Base-by-base conservation (phyloP, 192 early-diverging fungal species). In the Rhizophagus clarus region DNA sequence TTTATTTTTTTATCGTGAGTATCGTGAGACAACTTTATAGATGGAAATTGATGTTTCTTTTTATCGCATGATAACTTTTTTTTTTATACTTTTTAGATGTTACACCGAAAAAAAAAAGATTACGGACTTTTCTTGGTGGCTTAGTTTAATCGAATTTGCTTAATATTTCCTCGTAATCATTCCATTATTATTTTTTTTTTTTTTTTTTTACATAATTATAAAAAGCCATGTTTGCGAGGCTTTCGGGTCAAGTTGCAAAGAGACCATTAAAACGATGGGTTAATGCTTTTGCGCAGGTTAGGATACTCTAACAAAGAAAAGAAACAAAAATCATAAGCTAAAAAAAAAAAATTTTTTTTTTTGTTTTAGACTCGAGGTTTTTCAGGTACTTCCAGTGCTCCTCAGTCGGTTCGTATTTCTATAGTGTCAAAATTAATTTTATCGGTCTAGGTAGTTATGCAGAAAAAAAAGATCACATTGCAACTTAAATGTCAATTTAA, bases 221-320 rank as follows among this genome's bases (percentile, higher is more conserved):
- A 20, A 29, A 70, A 71, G 32, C 62, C 70, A 85, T 87, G 86
- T 87, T 87, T 74, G 66, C 84, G 56, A 68, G 86, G 56, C 34
- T 87, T 67, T 79, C 86, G 49, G 34, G 79, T 62, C 82, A 82
- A 45, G 62, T 84, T 56, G 74, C 81, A 49, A 85, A 82, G 45
- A 84, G 81, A 51, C 76, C 85, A 32, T 51, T 84, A 61, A 80
- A 82, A 34, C 75, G 64, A 69, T 71, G 79, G 47, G 77, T 79
- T 68, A 75, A 82, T 49, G 49, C 71, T 62, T 20, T 68, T 64
- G 14, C 20, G 22, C 73, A 74, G 56, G 73, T 74, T n/a, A 74
- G 73, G 6, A 56, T 32, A 22, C 20, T 34, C 37, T n/a, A 17
- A 24, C 64, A 20, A 14, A 45, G 14, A 24, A 32, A n/a, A 61